These are phyloP conservation scores for Mytilinidion resinicola DNA, from an alignment of 495 filamentous ascomycete genomes.

Conservation along the genomic window DNA sequence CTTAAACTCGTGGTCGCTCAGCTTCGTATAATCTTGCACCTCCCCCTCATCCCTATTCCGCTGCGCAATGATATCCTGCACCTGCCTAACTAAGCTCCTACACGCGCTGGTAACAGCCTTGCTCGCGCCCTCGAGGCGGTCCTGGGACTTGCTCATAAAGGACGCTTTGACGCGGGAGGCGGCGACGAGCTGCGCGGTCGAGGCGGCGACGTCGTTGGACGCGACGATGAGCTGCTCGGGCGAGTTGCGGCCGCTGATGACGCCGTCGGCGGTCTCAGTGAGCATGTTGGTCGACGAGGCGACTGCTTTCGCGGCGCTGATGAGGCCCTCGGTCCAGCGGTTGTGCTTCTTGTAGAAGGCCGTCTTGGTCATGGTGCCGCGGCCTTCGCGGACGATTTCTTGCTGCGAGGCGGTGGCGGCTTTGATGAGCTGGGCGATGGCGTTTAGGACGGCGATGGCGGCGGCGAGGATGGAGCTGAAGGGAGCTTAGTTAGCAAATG, in stretches of 20 bases:
- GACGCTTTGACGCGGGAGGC: constrained; percentile 93
- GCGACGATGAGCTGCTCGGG: constrained; percentile 97
- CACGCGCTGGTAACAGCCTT: constrained; percentile 90
- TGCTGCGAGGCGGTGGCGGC: constrained; percentile 90
- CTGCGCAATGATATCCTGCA: constrained; percentile 87
- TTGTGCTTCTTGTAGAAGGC: constrained; percentile 99
- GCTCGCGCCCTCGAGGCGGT: constrained; percentile 80
- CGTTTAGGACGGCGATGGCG: constrained; percentile 91
- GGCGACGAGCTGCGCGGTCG: constrained; percentile 92
- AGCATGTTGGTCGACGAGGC: constrained; percentile 85
- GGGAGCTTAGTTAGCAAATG: not conserved
- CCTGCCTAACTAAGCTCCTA: constrained; percentile 79
- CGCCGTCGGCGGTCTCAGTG: constrained; percentile 96
- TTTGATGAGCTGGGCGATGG: constrained; percentile 92
- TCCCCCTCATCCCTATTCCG: constrained; percentile 73
- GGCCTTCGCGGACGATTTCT: constrained; percentile 94
- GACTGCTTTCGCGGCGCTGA: constrained; percentile 94
- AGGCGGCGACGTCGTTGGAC: constrained; percentile 91
- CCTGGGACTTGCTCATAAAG: constrained; percentile 95
- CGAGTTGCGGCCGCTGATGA: constrained; percentile 82
- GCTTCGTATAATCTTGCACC: constrained; percentile 75
- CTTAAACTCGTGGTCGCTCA: constrained; percentile 94
- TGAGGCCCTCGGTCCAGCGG: constrained; percentile 95
- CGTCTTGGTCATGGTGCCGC: constrained; percentile 79
- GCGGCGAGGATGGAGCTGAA: constrained; percentile 72